Evolutionary conservation across 192 early-diverging fungal genomes (phyloP).

Genomic region (Chytriomyces sp.): DNA sequence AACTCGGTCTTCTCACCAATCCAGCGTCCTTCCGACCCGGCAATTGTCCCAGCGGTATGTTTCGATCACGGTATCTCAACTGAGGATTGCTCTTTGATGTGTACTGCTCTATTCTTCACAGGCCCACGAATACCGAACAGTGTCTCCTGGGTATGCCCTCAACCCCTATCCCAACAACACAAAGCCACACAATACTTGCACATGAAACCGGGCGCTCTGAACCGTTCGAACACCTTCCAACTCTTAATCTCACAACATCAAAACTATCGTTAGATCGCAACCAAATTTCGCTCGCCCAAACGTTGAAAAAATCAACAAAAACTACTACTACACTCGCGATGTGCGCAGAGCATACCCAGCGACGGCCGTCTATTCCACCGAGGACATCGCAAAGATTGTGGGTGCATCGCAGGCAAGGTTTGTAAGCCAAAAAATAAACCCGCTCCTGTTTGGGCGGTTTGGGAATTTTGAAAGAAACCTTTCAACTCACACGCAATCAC

Average conservation of each 20-base stretch:
- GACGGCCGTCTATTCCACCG: slow-evolving; percentile 77
- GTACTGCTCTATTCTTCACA: not conserved
- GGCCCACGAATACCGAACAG: slow-evolving; percentile 53
- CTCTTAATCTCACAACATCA: not conserved
- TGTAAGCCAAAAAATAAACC: not conserved
- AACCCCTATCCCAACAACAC: not conserved
- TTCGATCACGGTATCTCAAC: not conserved
- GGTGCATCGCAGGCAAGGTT: slow-evolving; percentile 29
- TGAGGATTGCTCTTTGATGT: not conserved
- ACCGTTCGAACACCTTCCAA: not conserved
- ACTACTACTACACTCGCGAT: slow-evolving; percentile 92
- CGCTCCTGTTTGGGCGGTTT: not conserved
- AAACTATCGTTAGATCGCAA: slow-evolving; percentile 40
- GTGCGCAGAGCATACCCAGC: slow-evolving; percentile 89
- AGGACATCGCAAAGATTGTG: slow-evolving; percentile 54
- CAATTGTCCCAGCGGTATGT: slow-evolving; percentile 38
- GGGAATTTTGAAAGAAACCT: too few relatives aligned
- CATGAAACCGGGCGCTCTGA: not conserved
- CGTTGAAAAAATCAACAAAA: slow-evolving; percentile 65
- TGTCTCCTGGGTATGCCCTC: slow-evolving; percentile 46
- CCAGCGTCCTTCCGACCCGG: slow-evolving; percentile 45
- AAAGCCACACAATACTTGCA: not conserved
- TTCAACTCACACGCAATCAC: not conserved
- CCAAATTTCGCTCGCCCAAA: slow-evolving; percentile 37
- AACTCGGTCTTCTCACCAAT: not conserved